phyloP scores from a whole-genome alignment of 1,139 yeast genomes.

The Casaregolazyma suthepensis region DNA sequence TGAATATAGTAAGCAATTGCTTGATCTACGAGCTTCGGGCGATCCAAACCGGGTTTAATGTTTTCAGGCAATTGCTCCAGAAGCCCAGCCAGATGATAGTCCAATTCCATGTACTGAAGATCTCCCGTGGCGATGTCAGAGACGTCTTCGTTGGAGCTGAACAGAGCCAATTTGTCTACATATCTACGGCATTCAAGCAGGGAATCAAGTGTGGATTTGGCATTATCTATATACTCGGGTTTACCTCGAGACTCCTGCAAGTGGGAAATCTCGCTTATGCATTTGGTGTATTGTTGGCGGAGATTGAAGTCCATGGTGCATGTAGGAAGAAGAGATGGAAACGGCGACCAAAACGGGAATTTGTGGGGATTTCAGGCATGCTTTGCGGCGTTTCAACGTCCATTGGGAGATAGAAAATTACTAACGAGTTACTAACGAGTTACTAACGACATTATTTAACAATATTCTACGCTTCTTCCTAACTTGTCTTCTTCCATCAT shows the following conservation, averaged over 20 bases:
- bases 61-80: conserved; percentile 21
- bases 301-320: neutral
- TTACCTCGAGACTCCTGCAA: neutral
- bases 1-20: conserved; percentile 20
- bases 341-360: neutral
- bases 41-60: conserved; percentile 8
- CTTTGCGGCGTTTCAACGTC: no score
- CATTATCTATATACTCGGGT: conserved; percentile 18
- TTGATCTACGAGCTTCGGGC: conserved; percentile 18
- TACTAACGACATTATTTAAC: no score
- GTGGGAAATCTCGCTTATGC: neutral
- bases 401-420: no score
- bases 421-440: no score
- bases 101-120: conserved; percentile 46
- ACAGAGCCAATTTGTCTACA: conserved; percentile 38
- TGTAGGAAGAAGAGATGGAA: neutral
- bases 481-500: neutral
- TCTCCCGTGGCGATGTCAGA: conserved; percentile 52
- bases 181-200: conserved; percentile 17
- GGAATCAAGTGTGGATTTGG: conserved; percentile 14
- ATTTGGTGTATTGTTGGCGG: neutral
- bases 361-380: neutral
- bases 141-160: conserved; percentile 53
- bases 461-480: no score
- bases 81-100: conserved; percentile 43